phyloP scores from a whole-genome alignment of 2,329 filamentous ascomycete species.

The Coniella vitis region DNA sequence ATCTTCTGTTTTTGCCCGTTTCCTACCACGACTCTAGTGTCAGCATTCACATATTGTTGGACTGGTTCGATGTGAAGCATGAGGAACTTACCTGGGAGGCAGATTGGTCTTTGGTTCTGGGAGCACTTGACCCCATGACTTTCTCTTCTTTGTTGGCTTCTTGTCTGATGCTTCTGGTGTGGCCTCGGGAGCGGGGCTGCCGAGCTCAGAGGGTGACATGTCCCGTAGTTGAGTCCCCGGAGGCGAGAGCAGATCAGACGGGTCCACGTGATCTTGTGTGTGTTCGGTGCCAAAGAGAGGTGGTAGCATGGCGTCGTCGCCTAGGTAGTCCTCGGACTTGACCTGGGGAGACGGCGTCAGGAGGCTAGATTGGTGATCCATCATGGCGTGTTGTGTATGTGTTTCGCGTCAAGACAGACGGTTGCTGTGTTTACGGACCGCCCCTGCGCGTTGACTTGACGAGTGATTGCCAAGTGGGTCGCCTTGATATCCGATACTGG shows the following conservation, averaged over 20 bases:
- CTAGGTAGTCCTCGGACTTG: conserved; percentile 48
- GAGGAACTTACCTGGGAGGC: conserved; percentile 64
- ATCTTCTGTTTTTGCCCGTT: conserved; percentile 97
- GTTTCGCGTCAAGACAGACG: no score
- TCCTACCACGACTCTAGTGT: conserved; percentile 45
- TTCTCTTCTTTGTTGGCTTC: conserved; percentile 85
- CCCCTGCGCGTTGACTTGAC: no score
- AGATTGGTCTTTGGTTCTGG: conserved; percentile 95
- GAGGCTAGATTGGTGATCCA: conserved; percentile 19
- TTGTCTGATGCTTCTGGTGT: conserved; percentile 33
- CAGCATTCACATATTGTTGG: not conserved
- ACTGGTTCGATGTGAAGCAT: not conserved
- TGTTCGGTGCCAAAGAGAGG: conserved; percentile 37
- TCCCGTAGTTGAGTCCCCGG: not conserved
- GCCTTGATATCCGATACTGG: no score
- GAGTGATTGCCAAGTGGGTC: no score
- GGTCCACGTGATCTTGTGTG: conserved; percentile 31
- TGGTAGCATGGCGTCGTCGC: conserved; percentile 43
- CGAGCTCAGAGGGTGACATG: conserved; percentile 11
- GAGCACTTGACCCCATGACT: conserved; percentile 97
- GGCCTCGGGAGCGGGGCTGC: conserved; percentile 17
- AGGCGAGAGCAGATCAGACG: conserved; percentile 32
- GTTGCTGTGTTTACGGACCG: no score
- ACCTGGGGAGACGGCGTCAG: conserved; percentile 34
- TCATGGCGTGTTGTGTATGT: not conserved